Evolutionary conservation across 1,284 basidiomycete species (phyloP), one percentile per base, ranked within the genome.

Genomic region (Coniferiporia weirii): DNA sequence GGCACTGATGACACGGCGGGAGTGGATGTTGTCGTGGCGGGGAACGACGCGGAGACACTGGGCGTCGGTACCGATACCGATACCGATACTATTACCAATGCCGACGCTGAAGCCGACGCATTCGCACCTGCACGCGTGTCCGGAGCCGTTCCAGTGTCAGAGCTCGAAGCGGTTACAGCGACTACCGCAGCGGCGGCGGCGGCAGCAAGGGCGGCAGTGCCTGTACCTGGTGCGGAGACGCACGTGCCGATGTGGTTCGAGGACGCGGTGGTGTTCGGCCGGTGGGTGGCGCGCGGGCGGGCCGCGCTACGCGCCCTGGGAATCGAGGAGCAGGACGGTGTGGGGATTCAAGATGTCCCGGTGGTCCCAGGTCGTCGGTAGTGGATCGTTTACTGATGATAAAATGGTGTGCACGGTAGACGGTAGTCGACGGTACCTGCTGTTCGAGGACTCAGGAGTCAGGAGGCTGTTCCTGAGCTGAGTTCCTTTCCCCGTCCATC

Each of bases 201-300:
- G 27, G 27, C 27, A 5, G 27, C 27, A 27, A 5, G 3, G 27
- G 5, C 2, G 27, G 27, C 27, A 5, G 27, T 5, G 5, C 27
- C 27, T 27, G 27, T 22, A 35, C 22, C 43, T 12, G 45, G 32
- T 4, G 19, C 32, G 8, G 47, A 7, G 7, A 20, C 35, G 9
- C 12, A 10, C 40, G 56, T 60, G 54, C 54, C 56, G 53, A 73
- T 82, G 68, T 89, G 87, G 86, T 88, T 83, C 62, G 78, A 83
- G 49, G 70, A 84, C 52, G 54, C 69, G 9, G 65, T 61, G 17
- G 73, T 75, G 7, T 57, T 81, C 57, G 59, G 56, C 10, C 74
- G 76, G 63, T 89, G 87, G 87, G 79, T 77, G 1, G 64, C 62
- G 32, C 69, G 71, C 22, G 87, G 87, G 1, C 71, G 76, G 19